Percentiles rank a stretch among this genome's conserved stretches.
These are phyloP conservation scores for Cutaneotrichosporon sp. DNA, from an alignment of 1,284 basidiomycete species.

Conservation along the genomic window DNA sequence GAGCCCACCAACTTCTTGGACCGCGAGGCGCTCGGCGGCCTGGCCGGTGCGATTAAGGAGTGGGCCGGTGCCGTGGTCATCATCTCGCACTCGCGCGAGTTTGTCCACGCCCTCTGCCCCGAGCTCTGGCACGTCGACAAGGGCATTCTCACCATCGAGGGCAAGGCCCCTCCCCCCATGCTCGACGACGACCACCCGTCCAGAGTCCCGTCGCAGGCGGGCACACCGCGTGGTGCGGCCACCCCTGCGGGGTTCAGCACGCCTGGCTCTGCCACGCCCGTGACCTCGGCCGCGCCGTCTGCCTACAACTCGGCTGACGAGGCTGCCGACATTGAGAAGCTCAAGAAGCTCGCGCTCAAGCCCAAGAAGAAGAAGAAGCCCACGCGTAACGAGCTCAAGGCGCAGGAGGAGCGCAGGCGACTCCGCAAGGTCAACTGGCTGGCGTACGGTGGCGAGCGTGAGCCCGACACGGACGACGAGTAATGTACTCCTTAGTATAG, in stretches of 20 bases:
- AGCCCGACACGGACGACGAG: conserved; percentile 45
- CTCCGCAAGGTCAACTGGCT: conserved; percentile 81
- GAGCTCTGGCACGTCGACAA: conserved; percentile 59
- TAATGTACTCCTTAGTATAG: conserved; percentile 13
- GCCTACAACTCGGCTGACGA: conserved; percentile 25
- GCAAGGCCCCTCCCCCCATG: conserved; percentile 79
- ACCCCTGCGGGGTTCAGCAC: conserved; percentile 51
- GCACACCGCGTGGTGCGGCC: conserved; percentile 46
- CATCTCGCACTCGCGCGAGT: conserved; percentile 92
- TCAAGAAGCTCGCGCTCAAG: conserved; percentile 49
- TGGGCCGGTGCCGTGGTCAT: conserved; percentile 97
- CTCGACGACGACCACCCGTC: conserved; percentile 63
- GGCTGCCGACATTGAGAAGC: conserved; percentile 53
- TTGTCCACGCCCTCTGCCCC: conserved; percentile 78
- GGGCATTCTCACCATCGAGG: conserved; percentile 74
- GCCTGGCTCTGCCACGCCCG: conserved; percentile 33
- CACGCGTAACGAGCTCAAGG: conserved; percentile 87
- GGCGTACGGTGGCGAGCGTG: conserved; percentile 64
- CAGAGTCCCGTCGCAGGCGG: conserved; percentile 45
- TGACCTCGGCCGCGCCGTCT: conserved; percentile 48
- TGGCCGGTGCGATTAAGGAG: conserved; percentile 93
- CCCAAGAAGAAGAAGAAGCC: conserved; percentile 79
- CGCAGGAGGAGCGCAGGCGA: conserved; percentile 75
- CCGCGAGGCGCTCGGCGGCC: conserved; percentile 62
- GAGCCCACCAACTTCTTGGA: conserved; percentile 98